Evolutionary conservation across 176 grass and related monocot genomes (phyloP).

Genomic region (Avena eriantha): DNA sequence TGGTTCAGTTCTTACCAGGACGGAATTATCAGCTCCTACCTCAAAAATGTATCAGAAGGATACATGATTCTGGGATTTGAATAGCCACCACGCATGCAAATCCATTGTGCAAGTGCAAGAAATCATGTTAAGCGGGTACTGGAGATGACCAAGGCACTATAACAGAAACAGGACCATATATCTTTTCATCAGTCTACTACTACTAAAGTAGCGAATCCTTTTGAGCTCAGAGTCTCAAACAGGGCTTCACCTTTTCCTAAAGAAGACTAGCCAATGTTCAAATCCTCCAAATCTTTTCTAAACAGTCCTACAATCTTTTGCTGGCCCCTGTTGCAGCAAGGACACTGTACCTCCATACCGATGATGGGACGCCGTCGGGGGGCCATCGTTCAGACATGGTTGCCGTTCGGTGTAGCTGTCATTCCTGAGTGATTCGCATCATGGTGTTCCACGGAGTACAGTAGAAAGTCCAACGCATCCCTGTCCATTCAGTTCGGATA

Average conservation of each 20-base stretch:
- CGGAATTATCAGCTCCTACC: not conserved
- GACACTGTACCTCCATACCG: not conserved
- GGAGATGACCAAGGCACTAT: conserved; percentile 8
- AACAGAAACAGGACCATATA: not conserved
- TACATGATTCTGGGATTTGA: not conserved
- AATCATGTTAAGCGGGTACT: conserved; percentile 22
- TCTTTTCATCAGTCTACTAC: not conserved
- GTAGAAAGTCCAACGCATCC: conserved; percentile 17
- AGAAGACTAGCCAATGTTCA: not conserved
- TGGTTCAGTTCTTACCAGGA: not conserved
- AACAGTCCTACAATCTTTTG: conserved; percentile 25
- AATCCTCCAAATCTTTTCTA: conserved; percentile 28
- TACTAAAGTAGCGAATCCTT: not conserved
- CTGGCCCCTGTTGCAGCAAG: not conserved
- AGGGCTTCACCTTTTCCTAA: conserved; percentile 28
- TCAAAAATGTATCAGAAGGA: not conserved
- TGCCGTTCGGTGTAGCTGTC: conserved; percentile 24
- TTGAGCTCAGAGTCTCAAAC: not conserved
- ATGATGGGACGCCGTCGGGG: conserved; percentile 28
- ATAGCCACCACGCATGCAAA: not conserved
- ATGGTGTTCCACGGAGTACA: not conserved
- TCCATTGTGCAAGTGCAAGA: not conserved
- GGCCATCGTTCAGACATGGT: conserved; percentile 13
- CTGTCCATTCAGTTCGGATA: not conserved
- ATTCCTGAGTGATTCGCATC: conserved; percentile 25